These are phyloP conservation scores for Torulaspora gathmanii DNA, from an alignment of 805 yeast genomes.

Conservation along the genomic window DNA sequence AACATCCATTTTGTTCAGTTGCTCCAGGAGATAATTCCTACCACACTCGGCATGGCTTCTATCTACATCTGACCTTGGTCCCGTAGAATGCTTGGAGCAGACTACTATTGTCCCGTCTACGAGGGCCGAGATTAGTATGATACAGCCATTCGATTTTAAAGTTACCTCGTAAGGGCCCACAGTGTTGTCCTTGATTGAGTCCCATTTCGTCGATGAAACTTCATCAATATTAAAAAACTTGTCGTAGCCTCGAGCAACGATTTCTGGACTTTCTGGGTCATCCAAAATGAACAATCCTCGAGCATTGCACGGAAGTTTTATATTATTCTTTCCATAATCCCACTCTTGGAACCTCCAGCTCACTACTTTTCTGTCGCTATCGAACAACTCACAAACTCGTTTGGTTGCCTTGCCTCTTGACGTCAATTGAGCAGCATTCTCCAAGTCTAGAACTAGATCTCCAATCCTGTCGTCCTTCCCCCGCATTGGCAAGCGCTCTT, in stretches of 20 bases:
- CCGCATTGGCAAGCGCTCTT: background rate
- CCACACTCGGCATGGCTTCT: slow-evolving; percentile 78
- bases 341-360: slow-evolving; percentile 88
- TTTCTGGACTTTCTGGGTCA: slow-evolving; percentile 35
- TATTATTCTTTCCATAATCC: slow-evolving; percentile 63
- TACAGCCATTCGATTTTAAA: slow-evolving; percentile 90
- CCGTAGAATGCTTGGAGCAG: slow-evolving; percentile 89
- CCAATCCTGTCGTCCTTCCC: slow-evolving; percentile 2
- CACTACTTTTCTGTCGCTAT: slow-evolving; percentile 26
- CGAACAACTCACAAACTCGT: slow-evolving; percentile 27
- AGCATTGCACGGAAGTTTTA: slow-evolving; percentile 64
- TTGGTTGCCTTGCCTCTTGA: slow-evolving; percentile 36
- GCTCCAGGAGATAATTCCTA: slow-evolving; percentile 49
- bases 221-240: slow-evolving; percentile 87
- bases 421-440: slow-evolving; percentile 19
- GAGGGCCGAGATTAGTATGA: slow-evolving; percentile 74
- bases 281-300: slow-evolving; percentile 71
- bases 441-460: slow-evolving; percentile 20
- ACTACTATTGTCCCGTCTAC: slow-evolving; percentile 73
- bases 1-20: slow-evolving; percentile 42
- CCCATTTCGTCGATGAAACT: slow-evolving; percentile 47
- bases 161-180: slow-evolving; percentile 77
- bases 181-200: slow-evolving; percentile 43
- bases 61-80: slow-evolving; percentile 48
- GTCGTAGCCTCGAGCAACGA: slow-evolving; percentile 85